phyloP scores from a whole-genome alignment of 441 rosid genomes.

The Syzygium syzygioides region DNA sequence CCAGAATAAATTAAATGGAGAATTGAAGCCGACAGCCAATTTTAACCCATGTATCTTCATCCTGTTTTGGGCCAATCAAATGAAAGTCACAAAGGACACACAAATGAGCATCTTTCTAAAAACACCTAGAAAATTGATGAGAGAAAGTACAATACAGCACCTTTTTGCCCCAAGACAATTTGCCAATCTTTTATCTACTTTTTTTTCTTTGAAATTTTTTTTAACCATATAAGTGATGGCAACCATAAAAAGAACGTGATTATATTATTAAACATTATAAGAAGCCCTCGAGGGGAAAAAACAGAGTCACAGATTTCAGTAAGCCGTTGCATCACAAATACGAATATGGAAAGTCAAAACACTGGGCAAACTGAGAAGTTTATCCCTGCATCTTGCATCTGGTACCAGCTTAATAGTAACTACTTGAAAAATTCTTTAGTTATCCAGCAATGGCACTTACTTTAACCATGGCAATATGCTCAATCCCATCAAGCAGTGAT shows the following conservation, averaged over 20 bases:
- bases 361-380: background rate
- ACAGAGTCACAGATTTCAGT: background rate
- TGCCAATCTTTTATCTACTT: too few species aligned
- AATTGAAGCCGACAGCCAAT: background rate
- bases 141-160: background rate
- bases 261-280: background rate
- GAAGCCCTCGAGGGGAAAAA: background rate
- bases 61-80: background rate
- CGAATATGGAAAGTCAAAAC: background rate
- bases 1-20: background rate
- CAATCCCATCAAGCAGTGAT: constrained; percentile 60
- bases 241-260: background rate
- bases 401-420: background rate
- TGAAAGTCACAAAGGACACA: background rate
- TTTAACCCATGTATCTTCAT: background rate
- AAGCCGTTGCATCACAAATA: background rate
- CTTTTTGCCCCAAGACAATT: background rate
- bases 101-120: background rate
- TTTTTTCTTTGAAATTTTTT: background rate
- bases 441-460: constrained; percentile 22
- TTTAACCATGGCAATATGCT: constrained; percentile 74
- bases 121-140: background rate
- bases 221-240: background rate
- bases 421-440: background rate
- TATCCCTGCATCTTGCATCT: background rate